Percentiles rank a stretch among this genome's conserved stretches.
phyloP scores from a whole-genome alignment of 805 yeast species.

The Ogataea polymorpha region DNA sequence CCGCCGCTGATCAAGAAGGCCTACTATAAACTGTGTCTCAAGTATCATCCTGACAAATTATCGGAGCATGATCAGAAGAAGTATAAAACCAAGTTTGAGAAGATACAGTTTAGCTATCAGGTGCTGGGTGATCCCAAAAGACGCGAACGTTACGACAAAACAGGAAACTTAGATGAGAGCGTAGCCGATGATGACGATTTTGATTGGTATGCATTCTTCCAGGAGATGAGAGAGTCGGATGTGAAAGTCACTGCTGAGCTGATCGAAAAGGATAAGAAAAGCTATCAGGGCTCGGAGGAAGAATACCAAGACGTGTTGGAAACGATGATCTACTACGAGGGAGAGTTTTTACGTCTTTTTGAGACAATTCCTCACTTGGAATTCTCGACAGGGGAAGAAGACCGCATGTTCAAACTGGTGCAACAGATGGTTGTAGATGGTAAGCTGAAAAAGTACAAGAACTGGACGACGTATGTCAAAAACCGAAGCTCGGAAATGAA shows the following conservation, averaged over 20 bases:
- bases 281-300: slow-evolving; percentile 61
- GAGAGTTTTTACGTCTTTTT: slow-evolving; percentile 67
- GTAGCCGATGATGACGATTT: slow-evolving; percentile 36
- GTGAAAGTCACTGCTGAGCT: slow-evolving; percentile 53
- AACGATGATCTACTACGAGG: slow-evolving; percentile 48
- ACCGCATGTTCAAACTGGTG: slow-evolving; percentile 54
- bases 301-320: slow-evolving; percentile 62
- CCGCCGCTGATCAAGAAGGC: slow-evolving; percentile 61
- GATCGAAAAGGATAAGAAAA: slow-evolving; percentile 64
- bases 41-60: slow-evolving; percentile 71
- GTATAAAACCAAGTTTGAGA: slow-evolving; percentile 49
- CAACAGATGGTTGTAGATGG: slow-evolving; percentile 40
- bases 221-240: slow-evolving; percentile 36
- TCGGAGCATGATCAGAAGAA: slow-evolving; percentile 30
- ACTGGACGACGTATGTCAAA: slow-evolving; percentile 44
- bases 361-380: slow-evolving; percentile 79
- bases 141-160: slow-evolving; percentile 60
- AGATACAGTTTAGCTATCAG: slow-evolving; percentile 72
- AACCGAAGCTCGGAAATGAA: slow-evolving; percentile 46
- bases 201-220: slow-evolving; percentile 60
- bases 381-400: slow-evolving; percentile 55
- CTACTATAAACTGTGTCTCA: slow-evolving; percentile 60
- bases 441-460: slow-evolving; percentile 27
- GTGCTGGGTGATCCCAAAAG: slow-evolving; percentile 58
- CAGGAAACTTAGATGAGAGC: slow-evolving; percentile 57